A percentile compares a stretch with the other conserved stretches of the same genome.
These are phyloP conservation scores for Nepenthes mirabilis DNA, from an alignment of 148 eudicot species.

Conservation along the genomic window DNA sequence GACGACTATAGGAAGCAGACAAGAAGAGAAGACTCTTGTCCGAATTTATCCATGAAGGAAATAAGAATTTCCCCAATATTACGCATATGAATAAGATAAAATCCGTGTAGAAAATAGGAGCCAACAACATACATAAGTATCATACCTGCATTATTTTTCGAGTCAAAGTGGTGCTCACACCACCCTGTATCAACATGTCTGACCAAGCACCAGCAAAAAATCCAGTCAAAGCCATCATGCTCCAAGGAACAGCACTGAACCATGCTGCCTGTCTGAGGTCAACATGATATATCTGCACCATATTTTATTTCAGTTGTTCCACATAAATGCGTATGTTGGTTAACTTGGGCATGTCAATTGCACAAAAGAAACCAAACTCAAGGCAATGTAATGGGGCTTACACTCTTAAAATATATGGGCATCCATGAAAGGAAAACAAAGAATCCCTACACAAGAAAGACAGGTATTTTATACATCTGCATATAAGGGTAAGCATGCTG, in stretches of 20 bases:
- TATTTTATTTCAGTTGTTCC: background rate
- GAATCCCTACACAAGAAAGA: constrained; percentile 58
- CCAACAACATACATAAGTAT: background rate
- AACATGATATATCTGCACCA: constrained; percentile 64
- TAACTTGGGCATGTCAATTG: background rate
- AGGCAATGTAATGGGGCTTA: constrained; percentile 16
- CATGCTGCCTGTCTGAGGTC: constrained; percentile 94
- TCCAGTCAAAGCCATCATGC: constrained; percentile 84
- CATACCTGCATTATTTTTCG: constrained; percentile 89
- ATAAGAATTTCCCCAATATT: background rate
- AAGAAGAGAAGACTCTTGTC: too few species aligned
- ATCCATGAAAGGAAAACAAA: constrained; percentile 93
- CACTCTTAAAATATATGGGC: constrained; percentile 85
- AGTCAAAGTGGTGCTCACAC: constrained; percentile 62
- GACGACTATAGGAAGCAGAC: too few species aligned
- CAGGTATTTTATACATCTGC: background rate
- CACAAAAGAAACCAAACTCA: background rate
- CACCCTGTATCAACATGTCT: constrained; percentile 61
- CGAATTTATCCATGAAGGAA: too few species aligned
- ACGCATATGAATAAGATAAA: background rate
- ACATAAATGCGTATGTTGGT: constrained; percentile 1
- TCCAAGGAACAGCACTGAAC: constrained; percentile 98
- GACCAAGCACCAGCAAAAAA: constrained; percentile 83
- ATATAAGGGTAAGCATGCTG: background rate
- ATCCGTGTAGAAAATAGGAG: background rate